These are phyloP conservation scores for Castanea sativa DNA, from an alignment of 306 rosid genomes.

Conservation along the genomic window DNA sequence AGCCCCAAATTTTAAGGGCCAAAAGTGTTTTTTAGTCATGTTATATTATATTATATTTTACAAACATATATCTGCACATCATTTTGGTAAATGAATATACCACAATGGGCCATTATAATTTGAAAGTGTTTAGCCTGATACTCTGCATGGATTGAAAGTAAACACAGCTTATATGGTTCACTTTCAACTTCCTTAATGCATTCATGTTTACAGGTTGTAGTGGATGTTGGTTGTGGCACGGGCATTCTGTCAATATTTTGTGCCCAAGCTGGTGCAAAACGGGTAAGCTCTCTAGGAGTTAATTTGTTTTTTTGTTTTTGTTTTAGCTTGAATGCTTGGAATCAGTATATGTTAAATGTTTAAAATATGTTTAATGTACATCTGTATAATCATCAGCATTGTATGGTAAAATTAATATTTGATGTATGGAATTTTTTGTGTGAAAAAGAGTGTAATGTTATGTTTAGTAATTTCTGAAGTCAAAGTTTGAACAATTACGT, in stretches of 20 bases:
- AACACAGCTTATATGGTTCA: neutral
- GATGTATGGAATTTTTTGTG: neutral
- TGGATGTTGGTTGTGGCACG: conserved; percentile 97
- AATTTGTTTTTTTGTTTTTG: no score
- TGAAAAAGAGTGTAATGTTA: neutral
- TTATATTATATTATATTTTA: neutral
- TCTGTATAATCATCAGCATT: neutral
- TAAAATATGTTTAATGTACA: neutral
- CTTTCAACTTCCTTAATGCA: conserved; percentile 11
- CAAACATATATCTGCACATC: no score
- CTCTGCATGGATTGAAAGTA: neutral
- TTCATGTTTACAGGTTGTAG: conserved; percentile 68
- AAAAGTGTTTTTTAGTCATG: neutral
- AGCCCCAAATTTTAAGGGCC: no score
- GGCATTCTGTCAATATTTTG: conserved; percentile 97
- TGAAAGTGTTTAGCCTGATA: neutral
- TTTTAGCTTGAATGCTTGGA: neutral
- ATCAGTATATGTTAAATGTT: neutral
- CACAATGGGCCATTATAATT: neutral
- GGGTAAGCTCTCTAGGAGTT: conserved; percentile 52
- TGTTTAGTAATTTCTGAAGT: neutral
- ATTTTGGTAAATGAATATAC: neutral
- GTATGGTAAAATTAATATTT: neutral
- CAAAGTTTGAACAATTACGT: neutral
- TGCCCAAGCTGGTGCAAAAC: conserved; percentile 96